A percentile compares a stretch with the other conserved stretches of the same genome.
These are phyloP conservation scores for Myxozyma monticola DNA, from an alignment of 805 yeast species.

Conservation along the genomic window DNA sequence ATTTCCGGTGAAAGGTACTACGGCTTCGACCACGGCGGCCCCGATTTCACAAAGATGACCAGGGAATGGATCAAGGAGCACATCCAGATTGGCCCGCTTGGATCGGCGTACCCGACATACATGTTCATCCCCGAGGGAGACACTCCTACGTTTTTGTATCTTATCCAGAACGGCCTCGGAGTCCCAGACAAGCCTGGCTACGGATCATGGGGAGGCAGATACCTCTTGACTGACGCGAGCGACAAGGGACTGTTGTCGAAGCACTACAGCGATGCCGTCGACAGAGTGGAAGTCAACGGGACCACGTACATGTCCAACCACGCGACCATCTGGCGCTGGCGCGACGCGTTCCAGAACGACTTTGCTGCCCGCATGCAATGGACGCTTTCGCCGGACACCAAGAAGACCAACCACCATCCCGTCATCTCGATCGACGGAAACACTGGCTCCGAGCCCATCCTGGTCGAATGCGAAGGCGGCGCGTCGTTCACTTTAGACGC, in stretches of 20 bases:
- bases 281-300: slow-evolving; percentile 3
- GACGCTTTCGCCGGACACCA: neutral
- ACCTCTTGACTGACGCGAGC: neutral
- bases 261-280: slow-evolving; percentile 7
- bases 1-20: slow-evolving; percentile 7
- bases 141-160: slow-evolving; percentile 10
- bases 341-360: slow-evolving; percentile 7
- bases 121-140: slow-evolving; percentile 10
- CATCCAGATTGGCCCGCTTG: slow-evolving; percentile 12
- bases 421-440: slow-evolving; percentile 3
- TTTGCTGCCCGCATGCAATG: slow-evolving; percentile 15
- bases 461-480: neutral
- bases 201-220: slow-evolving; percentile 12
- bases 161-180: slow-evolving; percentile 12
- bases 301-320: neutral
- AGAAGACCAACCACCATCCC: slow-evolving; percentile 4
- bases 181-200: slow-evolving; percentile 7
- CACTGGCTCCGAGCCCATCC: neutral
- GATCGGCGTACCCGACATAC: slow-evolving; percentile 2
- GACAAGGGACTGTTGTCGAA: neutral
- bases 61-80: slow-evolving; percentile 8
- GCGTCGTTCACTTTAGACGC: slow-evolving; percentile 2
- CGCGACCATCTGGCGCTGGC: slow-evolving; percentile 14
- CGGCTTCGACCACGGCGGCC: slow-evolving; percentile 7
- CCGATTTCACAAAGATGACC: neutral